phyloP scores from a whole-genome alignment of 805 yeast species.

The Ogataea haglerorum region DNA sequence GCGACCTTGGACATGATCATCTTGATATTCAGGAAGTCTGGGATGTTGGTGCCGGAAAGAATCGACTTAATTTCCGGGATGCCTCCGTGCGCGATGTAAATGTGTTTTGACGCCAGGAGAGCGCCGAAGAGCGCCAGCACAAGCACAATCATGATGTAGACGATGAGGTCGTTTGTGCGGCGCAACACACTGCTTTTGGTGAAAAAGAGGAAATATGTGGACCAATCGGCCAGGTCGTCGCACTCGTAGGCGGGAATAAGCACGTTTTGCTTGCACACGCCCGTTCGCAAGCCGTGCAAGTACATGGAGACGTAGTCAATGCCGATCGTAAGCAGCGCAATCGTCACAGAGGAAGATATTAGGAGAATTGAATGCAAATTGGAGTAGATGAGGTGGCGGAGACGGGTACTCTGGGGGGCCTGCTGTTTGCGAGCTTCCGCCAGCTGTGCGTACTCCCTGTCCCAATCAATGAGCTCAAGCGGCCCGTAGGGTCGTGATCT shows the following conservation, averaged over 20 bases:
- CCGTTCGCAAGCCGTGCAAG: constrained; percentile 51
- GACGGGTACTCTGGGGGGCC: background rate
- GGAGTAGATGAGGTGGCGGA: constrained; percentile 15
- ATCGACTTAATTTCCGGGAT: constrained; percentile 71
- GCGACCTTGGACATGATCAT: constrained; percentile 54
- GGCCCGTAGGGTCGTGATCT: constrained; percentile 33
- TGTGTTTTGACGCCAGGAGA: constrained; percentile 29
- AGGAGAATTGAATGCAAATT: constrained; percentile 48
- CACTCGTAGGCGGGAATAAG: constrained; percentile 33
- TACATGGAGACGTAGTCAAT: constrained; percentile 49
- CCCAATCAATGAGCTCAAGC: constrained; percentile 51
- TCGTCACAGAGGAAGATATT: constrained; percentile 40
- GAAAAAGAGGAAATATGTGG: constrained; percentile 31
- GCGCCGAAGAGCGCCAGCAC: constrained; percentile 40
- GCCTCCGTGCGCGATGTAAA: constrained; percentile 53
- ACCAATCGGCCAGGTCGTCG: constrained; percentile 32
- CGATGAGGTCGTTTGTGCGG: constrained; percentile 29
- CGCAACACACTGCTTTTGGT: constrained; percentile 23
- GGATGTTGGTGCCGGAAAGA: constrained; percentile 59
- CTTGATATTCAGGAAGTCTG: constrained; percentile 46
- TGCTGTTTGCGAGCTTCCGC: constrained; percentile 13
- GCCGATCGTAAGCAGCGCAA: constrained; percentile 47
- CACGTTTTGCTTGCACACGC: constrained; percentile 41
- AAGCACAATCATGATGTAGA: constrained; percentile 38
- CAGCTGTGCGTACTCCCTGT: constrained; percentile 36